Evolutionary conservation across 208 protist genomes (phyloP), one percentile per base, ranked within the genome.

Genomic region (Herpetomonas samuelpessoai): DNA sequence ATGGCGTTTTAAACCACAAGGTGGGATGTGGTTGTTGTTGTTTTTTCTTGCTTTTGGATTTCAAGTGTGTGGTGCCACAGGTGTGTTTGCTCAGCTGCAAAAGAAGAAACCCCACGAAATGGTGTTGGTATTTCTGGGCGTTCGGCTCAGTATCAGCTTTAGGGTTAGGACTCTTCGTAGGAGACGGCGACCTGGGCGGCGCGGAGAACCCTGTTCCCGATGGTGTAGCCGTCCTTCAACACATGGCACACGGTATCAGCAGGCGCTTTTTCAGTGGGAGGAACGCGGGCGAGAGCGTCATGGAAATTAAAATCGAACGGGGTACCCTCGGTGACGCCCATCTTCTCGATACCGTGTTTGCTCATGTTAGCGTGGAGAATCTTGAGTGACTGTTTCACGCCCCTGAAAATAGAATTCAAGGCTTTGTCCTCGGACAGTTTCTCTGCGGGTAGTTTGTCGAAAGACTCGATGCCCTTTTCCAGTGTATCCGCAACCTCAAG

Each of bases 401-500:
- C 88, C 16, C 89, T 96, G 64, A 71, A 62, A 49, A 97, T 81
- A 16, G 83, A 78, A 16, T 39, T 35, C 12, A 95, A 38, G 38
- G 68, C 64, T 64, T 92, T 91, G 50, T 88, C 81, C 6, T 55
- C 55, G n/a, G 77, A 65, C 50, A 91, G 38, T 66, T 84, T 75
- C 9, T 68, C 66, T 10, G 75, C 67, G 6, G 83, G 49, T 21
- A 93, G 48, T 1, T 65, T 62, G 3, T 50, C 60, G 46, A 96
- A 91, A 21, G 77, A 57, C 45, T 94, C 87, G 27, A 97, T 51
- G 1, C 83, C 93, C 49, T 90, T 88, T 38, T 96, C 86, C n/a
- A 97, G 84, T 39, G 81, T 97, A 60, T 97, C 93, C 12, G 83
- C 84, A 31, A 97, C 90, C 50, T 97, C 91, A 14, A 97, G 66